Percentiles rank a stretch among this genome's conserved stretches.
Conservation (phyloP, 805 yeast species). For the Wickerhamiella azyma region DNA sequence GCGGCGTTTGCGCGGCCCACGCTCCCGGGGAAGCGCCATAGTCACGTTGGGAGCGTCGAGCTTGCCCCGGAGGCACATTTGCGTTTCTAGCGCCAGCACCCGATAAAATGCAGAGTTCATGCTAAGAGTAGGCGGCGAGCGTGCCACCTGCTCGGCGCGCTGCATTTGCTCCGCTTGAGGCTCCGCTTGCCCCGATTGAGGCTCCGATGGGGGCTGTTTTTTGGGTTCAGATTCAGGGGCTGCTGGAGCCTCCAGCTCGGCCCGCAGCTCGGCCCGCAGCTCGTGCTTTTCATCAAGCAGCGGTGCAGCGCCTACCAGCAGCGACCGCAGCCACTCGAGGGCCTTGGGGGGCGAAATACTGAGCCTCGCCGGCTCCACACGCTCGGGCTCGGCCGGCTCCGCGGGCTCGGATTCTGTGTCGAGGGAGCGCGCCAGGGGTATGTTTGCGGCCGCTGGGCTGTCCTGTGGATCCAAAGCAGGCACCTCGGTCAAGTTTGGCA, state of each 20-base stretch:
- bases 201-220: no score
- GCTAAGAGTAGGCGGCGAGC: constrained; percentile 22
- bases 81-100: constrained; percentile 24
- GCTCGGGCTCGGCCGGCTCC: neutral
- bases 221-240: no score
- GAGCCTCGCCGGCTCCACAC: neutral
- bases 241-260: no score
- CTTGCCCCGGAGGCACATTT: constrained; percentile 25
- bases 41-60: constrained; percentile 11
- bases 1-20: neutral
- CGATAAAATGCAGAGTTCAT: constrained; percentile 26
- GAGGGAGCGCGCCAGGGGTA: neutral
- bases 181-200: no score
- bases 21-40: constrained; percentile 4
- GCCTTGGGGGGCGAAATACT: neutral
- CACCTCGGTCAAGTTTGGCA: neutral
- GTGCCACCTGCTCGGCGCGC: neutral
- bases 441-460: neutral
- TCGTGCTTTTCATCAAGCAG: no score
- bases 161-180: constrained; percentile 1
- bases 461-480: neutral
- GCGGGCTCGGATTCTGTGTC: neutral
- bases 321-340: neutral
- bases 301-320: neutral
- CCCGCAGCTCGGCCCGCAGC: no score